Base-by-base conservation (phyloP, 2,329 filamentous ascomycete species). In the Neocatenulostroma microsporum region DNA sequence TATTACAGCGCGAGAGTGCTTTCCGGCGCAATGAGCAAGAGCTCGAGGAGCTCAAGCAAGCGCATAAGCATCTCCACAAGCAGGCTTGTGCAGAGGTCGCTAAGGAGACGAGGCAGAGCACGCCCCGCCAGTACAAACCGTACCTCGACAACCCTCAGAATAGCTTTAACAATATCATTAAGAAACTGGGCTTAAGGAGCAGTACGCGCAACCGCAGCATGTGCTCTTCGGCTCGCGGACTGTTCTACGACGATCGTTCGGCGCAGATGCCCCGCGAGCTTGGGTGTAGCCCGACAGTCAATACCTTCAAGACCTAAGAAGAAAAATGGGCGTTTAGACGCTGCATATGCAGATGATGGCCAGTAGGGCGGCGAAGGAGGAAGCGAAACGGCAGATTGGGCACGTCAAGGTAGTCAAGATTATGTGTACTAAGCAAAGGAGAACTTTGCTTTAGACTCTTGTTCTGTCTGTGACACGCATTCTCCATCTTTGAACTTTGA, bases 231-330 rank as follows among this genome's bases (percentile, higher is more conserved):
- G n/a, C n/a, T n/a, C n/a, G n/a, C n/a, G n/a, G n/a, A n/a, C n/a
- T n/a, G n/a, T n/a, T n/a, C 30, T 6, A 20, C 8, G 17, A 21
- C 30, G 4, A 10, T 6, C 30, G 17, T 10, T 9, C 8, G 15
- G 17, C 17, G 20, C 5, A 17, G 5, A 5, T 20, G 6, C 17
- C n/a, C n/a, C n/a, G n/a, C 7, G 19, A n/a, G 9, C 12, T 32
- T 3, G 30, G 4, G 17, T 32, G 9, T 20, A 32, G 30, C 30
- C 12, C 12, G 11, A 32, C 30, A 4, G 20, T 21, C 30, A 21
- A 10, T n/a, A 21, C 30, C 5, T 32, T 32, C 18, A 20, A n/a
- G 18, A 32, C 30, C n/a, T n/a, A n/a, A n/a, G n/a, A n/a, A n/a
- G n/a, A n/a, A n/a, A n/a, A n/a, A n/a, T n/a, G n/a, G n/a, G n/a